Evolutionary conservation across 331 rosid genomes (phyloP), one percentile per base, ranked within the genome.

Genomic region (Phaseolus coccineus): DNA sequence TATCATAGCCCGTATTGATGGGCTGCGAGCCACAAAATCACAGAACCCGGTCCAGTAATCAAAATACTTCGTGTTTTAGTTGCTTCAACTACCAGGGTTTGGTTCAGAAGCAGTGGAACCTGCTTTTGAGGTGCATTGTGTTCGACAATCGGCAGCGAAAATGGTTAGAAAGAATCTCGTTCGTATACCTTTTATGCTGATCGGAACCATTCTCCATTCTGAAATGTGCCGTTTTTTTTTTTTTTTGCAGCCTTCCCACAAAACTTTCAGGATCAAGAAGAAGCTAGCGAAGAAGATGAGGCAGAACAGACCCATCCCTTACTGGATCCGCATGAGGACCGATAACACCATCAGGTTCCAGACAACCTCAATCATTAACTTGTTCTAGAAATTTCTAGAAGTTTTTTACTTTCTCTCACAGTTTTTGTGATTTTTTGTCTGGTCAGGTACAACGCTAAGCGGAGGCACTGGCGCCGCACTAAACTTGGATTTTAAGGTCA

Each of bases 381-480:
- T 5, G 5, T 57, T 58, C 64, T 58, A 58, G 8, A 25, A 25
- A 4, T 6, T 58, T 55, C 62, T 57, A 6, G 1, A 8, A 6
- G 9, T 52, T 19, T 50, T 0, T 5, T 0, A 9, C 33, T 1
- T 9, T 8, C 10, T 5, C 4, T 50, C 30, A 16, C 7, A 6
- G 4, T 5, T 22, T 1, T 27, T 11, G 0, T 75, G 4, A 0
- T 24, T 55, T 24, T 40, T 0, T 57, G 8, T 58, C 3, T 62
- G 7, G 53, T 76, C 82, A 93, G 97, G 87, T 91, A 91, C 64
- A 93, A 93, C 35, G 97, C 96, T 2, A 91, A 93, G 88, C 96
- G 94, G 69, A 89, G 97, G 90, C 97, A 93, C 88, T 93, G 96
- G 97, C 97, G 96, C 76, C 94, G 97, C 80, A 93, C 96, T 81